Conservation (phyloP, 2,329 filamentous ascomycete genomes). For the Aspergillus calidoustus region DNA sequence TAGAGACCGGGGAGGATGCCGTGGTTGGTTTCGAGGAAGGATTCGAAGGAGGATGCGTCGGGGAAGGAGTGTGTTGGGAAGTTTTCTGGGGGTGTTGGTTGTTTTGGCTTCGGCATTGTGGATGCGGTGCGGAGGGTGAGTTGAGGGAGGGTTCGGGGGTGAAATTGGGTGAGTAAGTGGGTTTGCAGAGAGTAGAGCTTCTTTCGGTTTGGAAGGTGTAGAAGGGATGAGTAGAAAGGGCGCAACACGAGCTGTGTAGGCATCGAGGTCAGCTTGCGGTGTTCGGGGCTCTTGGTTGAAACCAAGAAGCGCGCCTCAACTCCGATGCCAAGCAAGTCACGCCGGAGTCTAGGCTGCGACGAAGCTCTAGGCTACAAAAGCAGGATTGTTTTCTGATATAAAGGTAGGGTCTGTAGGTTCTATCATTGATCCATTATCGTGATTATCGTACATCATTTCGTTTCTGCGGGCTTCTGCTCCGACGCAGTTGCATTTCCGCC, state of each 20-base stretch:
- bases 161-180: background rate
- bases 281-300: background rate
- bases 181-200: background rate
- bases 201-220: background rate
- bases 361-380: background rate
- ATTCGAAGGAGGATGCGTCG: constrained; percentile 36
- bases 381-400: background rate
- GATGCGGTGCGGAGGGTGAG: background rate
- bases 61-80: constrained; percentile 36
- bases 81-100: constrained; percentile 22
- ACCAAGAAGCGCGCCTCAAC: background rate
- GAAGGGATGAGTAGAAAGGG: background rate
- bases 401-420: background rate
- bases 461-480: constrained; percentile 21
- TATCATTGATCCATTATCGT: constrained; percentile 19
- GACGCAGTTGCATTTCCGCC: constrained; percentile 14
- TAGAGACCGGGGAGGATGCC: constrained; percentile 47
- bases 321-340: background rate
- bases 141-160: background rate
- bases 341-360: no score
- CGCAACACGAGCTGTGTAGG: background rate
- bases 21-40: constrained; percentile 49
- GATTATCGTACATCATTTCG: constrained; percentile 24
- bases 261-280: background rate
- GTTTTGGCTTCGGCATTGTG: background rate